Evolutionary conservation across 2,329 filamentous ascomycete genomes (phyloP).

Genomic region (Aspergillus tanneri): DNA sequence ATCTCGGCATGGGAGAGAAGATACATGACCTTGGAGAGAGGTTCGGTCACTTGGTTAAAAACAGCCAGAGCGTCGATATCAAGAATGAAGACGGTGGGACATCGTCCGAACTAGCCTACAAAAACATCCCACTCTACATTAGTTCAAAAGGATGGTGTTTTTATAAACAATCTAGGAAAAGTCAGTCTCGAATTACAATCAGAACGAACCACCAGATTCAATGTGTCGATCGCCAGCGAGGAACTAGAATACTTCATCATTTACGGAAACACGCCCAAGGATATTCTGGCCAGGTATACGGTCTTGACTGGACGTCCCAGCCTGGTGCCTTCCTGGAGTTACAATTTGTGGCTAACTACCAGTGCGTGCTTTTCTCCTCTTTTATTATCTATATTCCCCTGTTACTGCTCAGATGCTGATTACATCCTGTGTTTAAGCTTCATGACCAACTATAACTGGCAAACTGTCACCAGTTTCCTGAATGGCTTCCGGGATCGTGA

Average conservation of each 20-base stretch:
- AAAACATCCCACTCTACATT: constrained; percentile 45
- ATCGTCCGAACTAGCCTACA: constrained; percentile 42
- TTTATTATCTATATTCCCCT: background rate
- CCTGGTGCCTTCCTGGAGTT: constrained; percentile 70
- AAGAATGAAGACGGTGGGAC: constrained; percentile 57
- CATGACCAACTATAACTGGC: constrained; percentile 70
- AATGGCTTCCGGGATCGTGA: constrained; percentile 66
- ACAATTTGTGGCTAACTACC: constrained; percentile 73
- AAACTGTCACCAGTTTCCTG: constrained; percentile 65
- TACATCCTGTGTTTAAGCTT: constrained; percentile 49
- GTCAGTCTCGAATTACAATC: constrained; percentile 73
- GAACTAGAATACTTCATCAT: constrained; percentile 73
- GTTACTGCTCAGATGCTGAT: background rate
- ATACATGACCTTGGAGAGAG: constrained; percentile 74
- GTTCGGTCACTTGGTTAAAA: constrained; percentile 74
- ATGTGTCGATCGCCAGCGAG: constrained; percentile 68
- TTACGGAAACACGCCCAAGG: constrained; percentile 68
- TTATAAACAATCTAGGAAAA: constrained; percentile 68
- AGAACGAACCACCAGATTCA: constrained; percentile 68
- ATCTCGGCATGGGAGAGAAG: constrained; percentile 56
- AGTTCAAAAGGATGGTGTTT: constrained; percentile 67
- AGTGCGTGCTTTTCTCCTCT: constrained; percentile 19
- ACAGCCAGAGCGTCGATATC: constrained; percentile 68
- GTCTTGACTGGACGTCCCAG: constrained; percentile 65
- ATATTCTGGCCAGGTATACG: constrained; percentile 67